Conservation (phyloP, 2,329 filamentous ascomycete species). For the Calonectria crousiana region DNA sequence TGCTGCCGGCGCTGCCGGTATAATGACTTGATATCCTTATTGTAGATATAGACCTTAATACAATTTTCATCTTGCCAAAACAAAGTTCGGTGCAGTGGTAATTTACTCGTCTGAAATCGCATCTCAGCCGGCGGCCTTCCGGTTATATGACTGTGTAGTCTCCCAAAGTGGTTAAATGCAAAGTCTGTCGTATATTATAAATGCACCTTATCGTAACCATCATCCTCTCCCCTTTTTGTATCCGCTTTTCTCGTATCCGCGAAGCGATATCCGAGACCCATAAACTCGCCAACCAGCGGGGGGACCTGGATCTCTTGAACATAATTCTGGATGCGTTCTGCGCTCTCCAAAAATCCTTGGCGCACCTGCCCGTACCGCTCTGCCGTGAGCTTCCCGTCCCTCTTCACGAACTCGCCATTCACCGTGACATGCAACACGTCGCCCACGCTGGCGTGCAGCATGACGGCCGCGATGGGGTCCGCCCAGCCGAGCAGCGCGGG, state of each 20-base stretch:
- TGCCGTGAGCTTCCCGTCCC: constrained; percentile 53
- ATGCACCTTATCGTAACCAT: constrained; percentile 11
- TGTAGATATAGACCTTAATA: background rate
- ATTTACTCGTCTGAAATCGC: too few relatives aligned
- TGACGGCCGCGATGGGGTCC: constrained; percentile 67
- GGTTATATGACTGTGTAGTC: too few relatives aligned
- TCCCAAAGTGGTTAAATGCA: background rate
- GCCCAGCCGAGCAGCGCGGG: constrained; percentile 65
- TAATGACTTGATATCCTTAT: background rate
- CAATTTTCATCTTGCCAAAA: background rate
- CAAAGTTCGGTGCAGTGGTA: background rate
- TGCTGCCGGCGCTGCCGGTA: background rate
- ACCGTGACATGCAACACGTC: constrained; percentile 65
- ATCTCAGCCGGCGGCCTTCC: background rate
- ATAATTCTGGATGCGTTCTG: constrained; percentile 46
- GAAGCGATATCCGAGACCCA: constrained; percentile 2
- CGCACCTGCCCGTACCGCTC: constrained; percentile 44
- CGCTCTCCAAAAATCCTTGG: constrained; percentile 50
- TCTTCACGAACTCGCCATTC: constrained; percentile 62
- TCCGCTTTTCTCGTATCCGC: background rate
- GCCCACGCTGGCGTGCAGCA: constrained; percentile 66
- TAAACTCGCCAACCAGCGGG: background rate
- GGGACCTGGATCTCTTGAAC: constrained; percentile 28
- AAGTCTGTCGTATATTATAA: background rate
- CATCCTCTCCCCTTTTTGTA: background rate